Conservation (phyloP, 768 basidiomycete genomes). For the Phlebiopsis gigantea region DNA sequence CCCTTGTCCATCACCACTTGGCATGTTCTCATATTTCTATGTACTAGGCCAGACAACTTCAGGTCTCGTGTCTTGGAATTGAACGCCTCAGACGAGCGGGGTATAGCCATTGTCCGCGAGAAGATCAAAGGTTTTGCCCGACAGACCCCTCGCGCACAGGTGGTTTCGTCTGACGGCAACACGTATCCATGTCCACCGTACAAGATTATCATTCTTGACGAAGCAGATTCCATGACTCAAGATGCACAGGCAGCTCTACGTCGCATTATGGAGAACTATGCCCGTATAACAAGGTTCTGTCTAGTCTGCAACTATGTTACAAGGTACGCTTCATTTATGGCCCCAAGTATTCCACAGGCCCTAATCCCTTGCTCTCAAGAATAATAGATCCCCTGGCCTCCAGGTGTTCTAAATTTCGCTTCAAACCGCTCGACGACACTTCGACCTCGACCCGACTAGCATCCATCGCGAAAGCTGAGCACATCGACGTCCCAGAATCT, state of each 20-base stretch:
- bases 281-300: conserved; percentile 95
- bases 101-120: conserved; percentile 93
- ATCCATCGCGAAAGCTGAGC: conserved; percentile 76
- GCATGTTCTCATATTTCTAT: not conserved
- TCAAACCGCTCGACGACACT: conserved; percentile 80
- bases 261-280: conserved; percentile 99
- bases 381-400: conserved; percentile 98
- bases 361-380: conserved; percentile 35
- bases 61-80: conserved; percentile 89
- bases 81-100: conserved; percentile 98
- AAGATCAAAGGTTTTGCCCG: conserved; percentile 98
- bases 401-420: conserved; percentile 98
- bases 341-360: not conserved
- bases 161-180: conserved; percentile 65
- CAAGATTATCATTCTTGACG: conserved; percentile 98
- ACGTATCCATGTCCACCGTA: conserved; percentile 95
- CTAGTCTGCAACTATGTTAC: conserved; percentile 99
- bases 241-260: conserved; percentile 96
- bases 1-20: not conserved
- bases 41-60: conserved; percentile 84
- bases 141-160: conserved; percentile 81
- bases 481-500: conserved; percentile 47
- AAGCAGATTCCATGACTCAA: conserved; percentile 99
- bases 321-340: conserved; percentile 48
- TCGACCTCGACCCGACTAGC: conserved; percentile 73